Evolutionary conservation across 306 rosid species (phyloP).

Genomic region (Oemleria cerasiformis): DNA sequence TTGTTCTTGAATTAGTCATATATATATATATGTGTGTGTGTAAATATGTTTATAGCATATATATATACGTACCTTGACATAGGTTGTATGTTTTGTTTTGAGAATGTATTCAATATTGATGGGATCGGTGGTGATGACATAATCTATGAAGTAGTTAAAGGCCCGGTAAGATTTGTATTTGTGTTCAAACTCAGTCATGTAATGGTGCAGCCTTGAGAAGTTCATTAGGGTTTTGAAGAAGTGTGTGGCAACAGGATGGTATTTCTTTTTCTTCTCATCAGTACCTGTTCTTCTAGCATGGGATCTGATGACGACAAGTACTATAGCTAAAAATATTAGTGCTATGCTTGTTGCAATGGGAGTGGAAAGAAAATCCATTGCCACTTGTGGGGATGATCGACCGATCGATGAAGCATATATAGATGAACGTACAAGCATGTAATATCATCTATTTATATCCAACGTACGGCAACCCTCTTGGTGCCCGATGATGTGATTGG

Average conservation of each 20-base stretch:
- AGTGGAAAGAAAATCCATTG: not conserved
- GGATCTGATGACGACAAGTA: not conserved
- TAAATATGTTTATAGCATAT: no score
- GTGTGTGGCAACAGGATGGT: slow-evolving; percentile 23
- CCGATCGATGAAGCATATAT: not conserved
- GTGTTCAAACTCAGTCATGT: slow-evolving; percentile 17
- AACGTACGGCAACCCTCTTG: no score
- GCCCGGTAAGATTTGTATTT: slow-evolving; percentile 16
- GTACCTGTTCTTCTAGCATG: not conserved
- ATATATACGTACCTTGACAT: not conserved
- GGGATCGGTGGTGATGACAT: slow-evolving; percentile 24
- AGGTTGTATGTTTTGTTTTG: slow-evolving; percentile 19
- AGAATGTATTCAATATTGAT: slow-evolving; percentile 24
- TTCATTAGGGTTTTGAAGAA: slow-evolving; percentile 13
- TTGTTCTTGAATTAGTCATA: no score
- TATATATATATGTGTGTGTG: no score
- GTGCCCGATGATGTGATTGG: no score
- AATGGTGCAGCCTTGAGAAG: slow-evolving; percentile 21
- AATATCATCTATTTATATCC: no score
- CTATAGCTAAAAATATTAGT: not conserved
- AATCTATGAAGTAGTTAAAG: slow-evolving; percentile 13
- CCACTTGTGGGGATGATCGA: not conserved
- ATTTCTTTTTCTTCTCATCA: slow-evolving; percentile 4
- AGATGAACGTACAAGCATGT: not conserved
- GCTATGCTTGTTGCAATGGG: not conserved